Percentiles rank a stretch among this genome's conserved stretches.
Evolutionary conservation across 2,329 filamentous ascomycete species (phyloP).

Genomic region (Epicoccum sorghinum): DNA sequence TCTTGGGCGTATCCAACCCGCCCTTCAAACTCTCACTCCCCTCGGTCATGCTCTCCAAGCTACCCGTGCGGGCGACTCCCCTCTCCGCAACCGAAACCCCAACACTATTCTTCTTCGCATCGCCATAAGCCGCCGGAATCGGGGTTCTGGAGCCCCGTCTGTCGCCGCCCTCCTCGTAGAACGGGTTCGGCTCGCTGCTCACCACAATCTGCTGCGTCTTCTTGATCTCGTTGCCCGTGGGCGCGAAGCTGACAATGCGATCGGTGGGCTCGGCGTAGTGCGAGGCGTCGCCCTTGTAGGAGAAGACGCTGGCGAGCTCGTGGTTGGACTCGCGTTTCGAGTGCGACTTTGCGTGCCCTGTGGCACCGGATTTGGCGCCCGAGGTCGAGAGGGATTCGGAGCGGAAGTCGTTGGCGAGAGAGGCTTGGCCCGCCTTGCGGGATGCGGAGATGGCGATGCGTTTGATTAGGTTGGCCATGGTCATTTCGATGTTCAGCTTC

Average conservation of each 20-base stretch:
- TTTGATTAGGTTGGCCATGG: slow-evolving; percentile 58
- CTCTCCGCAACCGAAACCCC: slow-evolving; percentile 19
- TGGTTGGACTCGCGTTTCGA: slow-evolving; percentile 25
- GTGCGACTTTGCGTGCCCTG: not conserved
- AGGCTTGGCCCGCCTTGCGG: slow-evolving; percentile 34
- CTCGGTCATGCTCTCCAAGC: slow-evolving; percentile 32
- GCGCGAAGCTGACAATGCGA: slow-evolving; percentile 27
- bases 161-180: slow-evolving; percentile 8
- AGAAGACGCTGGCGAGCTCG: slow-evolving; percentile 34
- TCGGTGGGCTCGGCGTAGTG: slow-evolving; percentile 11
- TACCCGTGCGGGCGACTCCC: slow-evolving; percentile 20
- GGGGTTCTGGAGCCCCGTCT: too few relatives aligned
- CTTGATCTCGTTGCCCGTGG: slow-evolving; percentile 39
- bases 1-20: slow-evolving; percentile 16
- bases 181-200: slow-evolving; percentile 32
- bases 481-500: slow-evolving; percentile 61
- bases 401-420: slow-evolving; percentile 38
- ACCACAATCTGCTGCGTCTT: slow-evolving; percentile 37
- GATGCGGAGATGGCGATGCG: slow-evolving; percentile 43
- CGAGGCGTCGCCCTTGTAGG: slow-evolving; percentile 21
- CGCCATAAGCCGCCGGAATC: slow-evolving; percentile 11
- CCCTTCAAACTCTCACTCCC: slow-evolving; percentile 33
- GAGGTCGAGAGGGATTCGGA: slow-evolving; percentile 34
- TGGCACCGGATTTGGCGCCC: slow-evolving; percentile 14
- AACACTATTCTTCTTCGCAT: slow-evolving; percentile 7